These are phyloP conservation scores for Tetraselmis chui DNA, from an alignment of 139 green algal species.

Conservation along the genomic window DNA sequence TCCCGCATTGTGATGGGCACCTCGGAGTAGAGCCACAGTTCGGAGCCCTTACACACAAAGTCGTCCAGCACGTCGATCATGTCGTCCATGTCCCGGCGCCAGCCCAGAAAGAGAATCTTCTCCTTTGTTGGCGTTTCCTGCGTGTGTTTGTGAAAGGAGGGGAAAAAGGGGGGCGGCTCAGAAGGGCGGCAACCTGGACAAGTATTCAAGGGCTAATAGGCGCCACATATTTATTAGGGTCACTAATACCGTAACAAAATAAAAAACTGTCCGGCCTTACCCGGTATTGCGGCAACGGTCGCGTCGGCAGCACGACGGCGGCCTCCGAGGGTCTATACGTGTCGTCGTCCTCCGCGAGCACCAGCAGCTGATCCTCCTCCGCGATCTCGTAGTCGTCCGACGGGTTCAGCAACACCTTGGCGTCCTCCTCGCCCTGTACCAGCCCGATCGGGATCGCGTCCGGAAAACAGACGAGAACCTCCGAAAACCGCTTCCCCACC, in stretches of 20 bases:
- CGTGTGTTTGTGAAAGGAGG: too few species aligned
- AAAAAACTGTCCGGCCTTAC: too few species aligned
- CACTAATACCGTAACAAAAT: too few species aligned
- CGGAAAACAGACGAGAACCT: slow-evolving; percentile 37
- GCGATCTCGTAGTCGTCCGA: slow-evolving; percentile 22
- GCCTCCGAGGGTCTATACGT: slow-evolving; percentile 26
- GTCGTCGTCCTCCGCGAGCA: slow-evolving; percentile 55
- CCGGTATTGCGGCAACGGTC: neutral
- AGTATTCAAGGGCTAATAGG: too few species aligned
- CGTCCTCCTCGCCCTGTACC: neutral
- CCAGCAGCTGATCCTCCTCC: slow-evolving; percentile 34
- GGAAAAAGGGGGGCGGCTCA: too few species aligned
- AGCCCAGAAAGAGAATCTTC: slow-evolving; percentile 49
- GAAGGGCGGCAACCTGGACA: too few species aligned
- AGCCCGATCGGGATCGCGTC: slow-evolving; percentile 36
- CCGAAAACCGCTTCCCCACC: slow-evolving; percentile 26
- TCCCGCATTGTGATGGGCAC: slow-evolving; percentile 27
- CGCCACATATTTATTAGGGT: too few species aligned
- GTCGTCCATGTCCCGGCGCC: slow-evolving; percentile 54
- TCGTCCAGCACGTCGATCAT: slow-evolving; percentile 47
- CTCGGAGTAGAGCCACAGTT: slow-evolving; percentile 49
- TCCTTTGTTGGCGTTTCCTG: slow-evolving; percentile 14
- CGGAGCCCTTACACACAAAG: slow-evolving; percentile 31
- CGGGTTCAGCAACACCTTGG: slow-evolving; percentile 33
- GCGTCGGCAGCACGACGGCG: neutral